Evolutionary conservation across 1,284 basidiomycete genomes (phyloP).

Genomic region (Cutaneotrichosporon sp.): DNA sequence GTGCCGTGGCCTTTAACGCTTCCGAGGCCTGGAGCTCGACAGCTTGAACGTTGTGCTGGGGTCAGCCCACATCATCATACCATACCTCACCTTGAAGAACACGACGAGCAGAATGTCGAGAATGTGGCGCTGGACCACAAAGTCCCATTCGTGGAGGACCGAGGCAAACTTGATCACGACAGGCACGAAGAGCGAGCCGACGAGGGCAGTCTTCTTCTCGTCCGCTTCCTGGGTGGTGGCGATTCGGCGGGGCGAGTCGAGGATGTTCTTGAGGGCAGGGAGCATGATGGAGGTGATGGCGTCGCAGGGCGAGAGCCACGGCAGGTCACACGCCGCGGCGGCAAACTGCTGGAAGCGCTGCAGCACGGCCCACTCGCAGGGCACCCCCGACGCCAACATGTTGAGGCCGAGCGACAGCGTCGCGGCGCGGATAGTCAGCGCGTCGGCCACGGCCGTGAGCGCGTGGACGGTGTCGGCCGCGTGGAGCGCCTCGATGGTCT

Average conservation of each 20-base stretch:
- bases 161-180: constrained; percentile 37
- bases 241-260: constrained; percentile 37
- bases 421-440: constrained; percentile 32
- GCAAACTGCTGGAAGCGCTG: constrained; percentile 48
- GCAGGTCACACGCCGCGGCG: constrained; percentile 32
- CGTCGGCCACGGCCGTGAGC: constrained; percentile 32
- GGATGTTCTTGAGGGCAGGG: constrained; percentile 34
- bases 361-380: constrained; percentile 31
- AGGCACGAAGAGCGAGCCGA: constrained; percentile 43
- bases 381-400: constrained; percentile 40
- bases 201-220: constrained; percentile 29
- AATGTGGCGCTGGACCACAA: constrained; percentile 32
- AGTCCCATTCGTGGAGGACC: constrained; percentile 31
- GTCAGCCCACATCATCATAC: constrained; percentile 4
- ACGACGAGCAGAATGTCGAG: constrained; percentile 43
- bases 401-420: constrained; percentile 38
- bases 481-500: constrained; percentile 29
- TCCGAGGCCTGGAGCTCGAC: constrained; percentile 38
- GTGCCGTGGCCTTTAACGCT: constrained; percentile 34
- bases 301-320: constrained; percentile 27
- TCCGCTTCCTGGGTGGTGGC: constrained; percentile 23
- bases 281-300: constrained; percentile 35
- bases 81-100: constrained; percentile 42
- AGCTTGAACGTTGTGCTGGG: constrained; percentile 35
- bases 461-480: constrained; percentile 22